A percentile compares a stretch with the other conserved stretches of the same genome.
These are phyloP conservation scores for Fusarium secorum DNA, from an alignment of 2,329 filamentous ascomycete species.

Conservation along the genomic window DNA sequence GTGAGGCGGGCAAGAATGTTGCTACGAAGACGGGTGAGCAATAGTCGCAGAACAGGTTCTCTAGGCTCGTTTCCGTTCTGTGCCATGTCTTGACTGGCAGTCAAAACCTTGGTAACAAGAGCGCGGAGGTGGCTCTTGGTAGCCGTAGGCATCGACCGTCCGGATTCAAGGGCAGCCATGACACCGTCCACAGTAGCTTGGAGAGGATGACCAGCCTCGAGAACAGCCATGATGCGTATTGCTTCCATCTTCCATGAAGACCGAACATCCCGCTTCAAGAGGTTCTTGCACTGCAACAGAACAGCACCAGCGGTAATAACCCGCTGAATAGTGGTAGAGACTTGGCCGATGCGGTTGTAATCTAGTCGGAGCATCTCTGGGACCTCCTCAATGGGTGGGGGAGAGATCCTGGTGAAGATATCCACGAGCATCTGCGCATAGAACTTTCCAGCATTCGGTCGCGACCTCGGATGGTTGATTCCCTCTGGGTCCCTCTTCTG, in stretches of 20 bases:
- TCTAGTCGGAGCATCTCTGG: constrained; percentile 81
- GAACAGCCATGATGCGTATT: constrained; percentile 71
- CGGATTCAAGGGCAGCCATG: constrained; percentile 69
- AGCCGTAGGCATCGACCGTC: constrained; percentile 69
- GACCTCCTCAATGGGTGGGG: constrained; percentile 61
- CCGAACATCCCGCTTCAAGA: constrained; percentile 82
- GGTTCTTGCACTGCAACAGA: constrained; percentile 80
- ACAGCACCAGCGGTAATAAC: constrained; percentile 79
- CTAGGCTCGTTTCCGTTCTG: constrained; percentile 52
- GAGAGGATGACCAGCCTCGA: constrained; percentile 63
- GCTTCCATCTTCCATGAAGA: constrained; percentile 80
- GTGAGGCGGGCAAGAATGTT: constrained; percentile 72
- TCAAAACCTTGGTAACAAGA: constrained; percentile 64
- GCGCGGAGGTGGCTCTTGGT: constrained; percentile 67
- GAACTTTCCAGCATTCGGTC: constrained; percentile 72
- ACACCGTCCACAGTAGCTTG: constrained; percentile 66
- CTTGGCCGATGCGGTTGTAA: constrained; percentile 62
- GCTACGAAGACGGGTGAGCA: constrained; percentile 71
- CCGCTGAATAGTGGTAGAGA: constrained; percentile 54
- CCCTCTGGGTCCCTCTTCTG: constrained; percentile 74
- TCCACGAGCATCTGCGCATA: constrained; percentile 81
- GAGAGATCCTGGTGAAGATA: constrained; percentile 72
- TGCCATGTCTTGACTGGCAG: constrained; percentile 58
- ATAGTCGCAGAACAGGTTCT: constrained; percentile 69
- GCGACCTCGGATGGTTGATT: constrained; percentile 67